Percentiles rank a stretch among this genome's conserved stretches.
phyloP scores from a whole-genome alignment of 2,329 filamentous ascomycete species.

The Tothia fuscella region DNA sequence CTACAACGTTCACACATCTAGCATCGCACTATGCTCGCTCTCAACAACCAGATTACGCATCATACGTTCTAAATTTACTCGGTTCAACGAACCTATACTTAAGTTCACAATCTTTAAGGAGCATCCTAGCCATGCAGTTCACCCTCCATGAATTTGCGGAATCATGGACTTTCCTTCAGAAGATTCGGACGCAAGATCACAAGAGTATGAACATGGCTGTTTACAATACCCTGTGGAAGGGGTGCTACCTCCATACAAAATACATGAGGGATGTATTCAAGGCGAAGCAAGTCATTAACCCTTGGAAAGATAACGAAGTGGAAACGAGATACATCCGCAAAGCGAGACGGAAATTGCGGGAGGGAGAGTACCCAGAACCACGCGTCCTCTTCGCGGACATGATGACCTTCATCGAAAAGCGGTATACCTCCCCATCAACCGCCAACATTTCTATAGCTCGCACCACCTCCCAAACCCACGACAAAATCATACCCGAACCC shows the following conservation, averaged over 20 bases:
- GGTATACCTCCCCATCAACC: neutral
- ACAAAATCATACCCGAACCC: neutral
- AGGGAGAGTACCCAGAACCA: slow-evolving; percentile 1
- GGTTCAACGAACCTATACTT: neutral
- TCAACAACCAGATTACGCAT: neutral
- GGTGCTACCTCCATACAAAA: neutral
- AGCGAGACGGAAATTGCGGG: slow-evolving; percentile 1
- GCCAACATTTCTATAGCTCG: too few relatives aligned
- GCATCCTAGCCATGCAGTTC: slow-evolving; percentile 1
- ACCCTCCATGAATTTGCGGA: neutral
- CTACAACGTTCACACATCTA: slow-evolving; percentile 3
- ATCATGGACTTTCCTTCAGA: slow-evolving; percentile 2
- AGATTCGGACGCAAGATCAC: neutral
- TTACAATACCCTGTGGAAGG: slow-evolving; percentile 4
- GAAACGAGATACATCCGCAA: neutral
- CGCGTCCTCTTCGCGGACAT: slow-evolving; percentile 3
- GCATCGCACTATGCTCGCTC: slow-evolving; percentile 3
- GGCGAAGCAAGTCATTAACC: neutral
- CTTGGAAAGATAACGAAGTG: neutral
- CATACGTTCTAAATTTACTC: slow-evolving; percentile 2
- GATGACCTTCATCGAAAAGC: neutral
- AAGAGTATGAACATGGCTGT: neutral
- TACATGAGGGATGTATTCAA: neutral
- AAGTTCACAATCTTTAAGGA: neutral
- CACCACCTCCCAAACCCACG: too few relatives aligned